phyloP scores from a whole-genome alignment of 2,329 filamentous ascomycete species.

The Calcarisporium arbuscula region DNA sequence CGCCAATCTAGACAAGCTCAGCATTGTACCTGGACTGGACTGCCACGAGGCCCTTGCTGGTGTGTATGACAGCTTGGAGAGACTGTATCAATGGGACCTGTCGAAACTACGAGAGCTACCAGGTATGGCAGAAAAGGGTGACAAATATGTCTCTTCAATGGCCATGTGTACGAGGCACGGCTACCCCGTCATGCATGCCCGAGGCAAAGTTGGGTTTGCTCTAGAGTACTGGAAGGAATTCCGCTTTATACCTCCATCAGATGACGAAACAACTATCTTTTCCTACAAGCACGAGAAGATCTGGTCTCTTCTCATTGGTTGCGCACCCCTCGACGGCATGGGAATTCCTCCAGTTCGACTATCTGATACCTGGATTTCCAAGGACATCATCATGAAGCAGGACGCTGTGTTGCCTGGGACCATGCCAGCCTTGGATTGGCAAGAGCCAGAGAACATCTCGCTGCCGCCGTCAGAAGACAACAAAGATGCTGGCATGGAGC shows the following conservation, averaged over 20 bases:
- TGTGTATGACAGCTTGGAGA: constrained; percentile 62
- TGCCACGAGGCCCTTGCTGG: constrained; percentile 73
- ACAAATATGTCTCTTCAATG: constrained; percentile 44
- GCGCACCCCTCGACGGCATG: constrained; percentile 41
- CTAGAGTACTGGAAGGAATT: constrained; percentile 73
- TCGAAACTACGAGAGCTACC: constrained; percentile 47
- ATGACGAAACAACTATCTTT: constrained; percentile 28
- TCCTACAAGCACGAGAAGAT: constrained; percentile 40
- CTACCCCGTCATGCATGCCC: constrained; percentile 62
- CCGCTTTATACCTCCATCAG: constrained; percentile 37
- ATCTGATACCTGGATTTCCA: constrained; percentile 68
- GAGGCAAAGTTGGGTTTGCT: constrained; percentile 60
- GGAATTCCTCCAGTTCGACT: constrained; percentile 58
- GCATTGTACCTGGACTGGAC: constrained; percentile 60
- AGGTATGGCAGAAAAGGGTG: constrained; percentile 35
- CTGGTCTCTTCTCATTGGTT: constrained; percentile 65
- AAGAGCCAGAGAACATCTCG: constrained; percentile 62
- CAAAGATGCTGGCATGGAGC: constrained; percentile 45
- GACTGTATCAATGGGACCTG: constrained; percentile 66
- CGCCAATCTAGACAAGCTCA: constrained; percentile 64
- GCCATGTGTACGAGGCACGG: constrained; percentile 67
- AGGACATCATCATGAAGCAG: constrained; percentile 56
- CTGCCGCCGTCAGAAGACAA: constrained; percentile 40
- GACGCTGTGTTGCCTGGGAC: constrained; percentile 34
- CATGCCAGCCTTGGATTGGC: constrained; percentile 58